phyloP scores from a whole-genome alignment of 2,329 filamentous ascomycete genomes.

The Cladosporium sp. region DNA sequence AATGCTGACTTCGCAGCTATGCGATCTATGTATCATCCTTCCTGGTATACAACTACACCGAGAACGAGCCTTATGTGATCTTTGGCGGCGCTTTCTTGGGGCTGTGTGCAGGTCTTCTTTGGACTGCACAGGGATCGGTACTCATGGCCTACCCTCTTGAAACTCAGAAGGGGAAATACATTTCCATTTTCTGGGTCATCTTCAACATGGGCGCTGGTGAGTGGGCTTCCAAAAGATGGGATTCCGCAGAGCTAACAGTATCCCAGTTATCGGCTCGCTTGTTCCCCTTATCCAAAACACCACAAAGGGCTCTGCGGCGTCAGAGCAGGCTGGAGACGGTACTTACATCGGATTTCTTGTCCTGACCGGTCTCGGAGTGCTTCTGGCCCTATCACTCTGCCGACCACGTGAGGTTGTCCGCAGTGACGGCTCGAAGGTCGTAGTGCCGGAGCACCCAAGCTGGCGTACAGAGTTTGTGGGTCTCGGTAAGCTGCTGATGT shows the following conservation, averaged over 20 bases:
- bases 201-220: constrained; percentile 77
- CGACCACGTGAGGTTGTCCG: constrained; percentile 70
- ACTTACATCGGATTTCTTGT: constrained; percentile 86
- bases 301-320: constrained; percentile 46
- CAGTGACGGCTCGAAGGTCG: constrained; percentile 70
- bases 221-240: neutral
- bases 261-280: constrained; percentile 64
- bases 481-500: constrained; percentile 65
- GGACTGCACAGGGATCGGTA: constrained; percentile 77
- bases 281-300: constrained; percentile 71
- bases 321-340: constrained; percentile 58
- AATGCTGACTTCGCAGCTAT: constrained; percentile 47
- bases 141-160: constrained; percentile 89
- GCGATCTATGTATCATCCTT: constrained; percentile 68
- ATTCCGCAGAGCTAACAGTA: neutral
- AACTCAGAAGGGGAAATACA: constrained; percentile 77
- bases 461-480: constrained; percentile 76
- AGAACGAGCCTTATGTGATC: constrained; percentile 65
- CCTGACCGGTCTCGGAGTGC: constrained; percentile 67
- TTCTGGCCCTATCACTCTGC: constrained; percentile 63
- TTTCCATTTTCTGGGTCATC: constrained; percentile 89
- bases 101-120: constrained; percentile 72
- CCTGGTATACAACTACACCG: constrained; percentile 63
- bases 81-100: constrained; percentile 73
- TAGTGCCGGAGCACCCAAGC: constrained; percentile 84